A percentile compares a stretch with the other conserved stretches of the same genome.
Evolutionary conservation across 805 yeast genomes (phyloP).

Genomic region (Yamadazyma philogaea): DNA sequence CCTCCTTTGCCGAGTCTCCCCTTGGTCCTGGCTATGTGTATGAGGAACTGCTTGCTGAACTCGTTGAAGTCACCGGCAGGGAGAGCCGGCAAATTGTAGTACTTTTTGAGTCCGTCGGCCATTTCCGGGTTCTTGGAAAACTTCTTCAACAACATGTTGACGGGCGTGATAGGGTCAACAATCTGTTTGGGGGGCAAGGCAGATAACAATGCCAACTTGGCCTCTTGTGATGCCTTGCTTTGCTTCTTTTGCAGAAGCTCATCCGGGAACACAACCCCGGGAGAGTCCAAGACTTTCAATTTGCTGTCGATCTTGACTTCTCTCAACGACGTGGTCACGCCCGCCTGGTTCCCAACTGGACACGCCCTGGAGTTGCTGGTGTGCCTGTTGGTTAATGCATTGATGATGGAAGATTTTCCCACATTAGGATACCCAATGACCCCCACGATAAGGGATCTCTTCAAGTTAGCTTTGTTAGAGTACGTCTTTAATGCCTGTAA

Average conservation of each 20-base stretch:
- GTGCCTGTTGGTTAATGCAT: slow-evolving; percentile 80
- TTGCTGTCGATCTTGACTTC: slow-evolving; percentile 91
- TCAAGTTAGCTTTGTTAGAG: slow-evolving; percentile 78
- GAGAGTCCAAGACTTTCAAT: slow-evolving; percentile 86
- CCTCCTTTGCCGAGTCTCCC: slow-evolving; percentile 95
- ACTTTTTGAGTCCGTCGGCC: slow-evolving; percentile 70
- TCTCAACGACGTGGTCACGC: slow-evolving; percentile 89
- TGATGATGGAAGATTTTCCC: slow-evolving; percentile 92
- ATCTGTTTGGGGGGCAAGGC: slow-evolving; percentile 88
- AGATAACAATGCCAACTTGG: slow-evolving; percentile 83
- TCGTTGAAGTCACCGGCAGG: slow-evolving; percentile 70
- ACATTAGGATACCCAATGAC: slow-evolving; percentile 97
- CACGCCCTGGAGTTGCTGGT: slow-evolving; percentile 66
- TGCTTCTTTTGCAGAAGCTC: slow-evolving; percentile 41
- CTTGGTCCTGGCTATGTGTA: slow-evolving; percentile 87
- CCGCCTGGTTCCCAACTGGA: slow-evolving; percentile 97
- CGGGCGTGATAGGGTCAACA: slow-evolving; percentile 79
- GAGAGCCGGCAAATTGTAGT: slow-evolving; percentile 78
- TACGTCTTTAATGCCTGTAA: slow-evolving; percentile 80
- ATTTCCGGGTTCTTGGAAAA: slow-evolving; percentile 69
- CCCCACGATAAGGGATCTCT: slow-evolving; percentile 89
- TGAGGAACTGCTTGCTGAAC: slow-evolving; percentile 79
- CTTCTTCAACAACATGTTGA: slow-evolving; percentile 70
- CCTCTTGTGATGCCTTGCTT: slow-evolving; percentile 64
- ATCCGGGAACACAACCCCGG: slow-evolving; percentile 96